Conservation (phyloP, 257 asterid genomes). For the Vinca minor region DNA sequence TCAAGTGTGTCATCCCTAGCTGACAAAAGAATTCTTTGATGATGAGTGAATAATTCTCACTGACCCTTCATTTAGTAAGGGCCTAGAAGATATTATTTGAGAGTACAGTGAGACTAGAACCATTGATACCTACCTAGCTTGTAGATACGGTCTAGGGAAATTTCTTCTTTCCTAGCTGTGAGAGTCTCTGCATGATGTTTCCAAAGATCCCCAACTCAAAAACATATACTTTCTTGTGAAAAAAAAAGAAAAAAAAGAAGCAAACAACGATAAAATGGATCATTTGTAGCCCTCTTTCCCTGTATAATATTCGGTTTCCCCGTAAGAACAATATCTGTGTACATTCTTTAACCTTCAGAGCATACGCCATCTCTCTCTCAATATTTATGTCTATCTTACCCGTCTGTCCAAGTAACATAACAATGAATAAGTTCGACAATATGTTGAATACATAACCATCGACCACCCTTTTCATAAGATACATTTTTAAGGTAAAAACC, state of each 20-base stretch:
- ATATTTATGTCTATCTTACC: slow-evolving; percentile 83
- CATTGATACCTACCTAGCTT: too few species aligned
- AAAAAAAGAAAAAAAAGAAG: not conserved
- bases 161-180: too few species aligned
- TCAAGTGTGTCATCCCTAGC: not conserved
- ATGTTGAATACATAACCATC: not conserved
- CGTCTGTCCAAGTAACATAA: slow-evolving; percentile 38
- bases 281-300: slow-evolving; percentile 45
- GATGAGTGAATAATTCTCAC: too few species aligned
- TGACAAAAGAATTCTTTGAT: too few species aligned
- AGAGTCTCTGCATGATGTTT: slow-evolving; percentile 43
- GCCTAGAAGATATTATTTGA: too few species aligned
- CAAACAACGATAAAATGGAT: not conserved
- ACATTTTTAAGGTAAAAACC: not conserved
- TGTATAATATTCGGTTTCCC: slow-evolving; percentile 63
- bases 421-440: not conserved
- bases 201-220: too few species aligned
- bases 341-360: slow-evolving; percentile 82
- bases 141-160: too few species aligned
- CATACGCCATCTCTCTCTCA: slow-evolving; percentile 86
- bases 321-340: slow-evolving; percentile 79
- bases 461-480: not conserved
- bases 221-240: too few species aligned
- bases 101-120: too few species aligned
- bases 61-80: too few species aligned